These are phyloP conservation scores for Staphylotrichum tortipilum DNA, from an alignment of 495 filamentous ascomycete genomes.

Conservation along the genomic window DNA sequence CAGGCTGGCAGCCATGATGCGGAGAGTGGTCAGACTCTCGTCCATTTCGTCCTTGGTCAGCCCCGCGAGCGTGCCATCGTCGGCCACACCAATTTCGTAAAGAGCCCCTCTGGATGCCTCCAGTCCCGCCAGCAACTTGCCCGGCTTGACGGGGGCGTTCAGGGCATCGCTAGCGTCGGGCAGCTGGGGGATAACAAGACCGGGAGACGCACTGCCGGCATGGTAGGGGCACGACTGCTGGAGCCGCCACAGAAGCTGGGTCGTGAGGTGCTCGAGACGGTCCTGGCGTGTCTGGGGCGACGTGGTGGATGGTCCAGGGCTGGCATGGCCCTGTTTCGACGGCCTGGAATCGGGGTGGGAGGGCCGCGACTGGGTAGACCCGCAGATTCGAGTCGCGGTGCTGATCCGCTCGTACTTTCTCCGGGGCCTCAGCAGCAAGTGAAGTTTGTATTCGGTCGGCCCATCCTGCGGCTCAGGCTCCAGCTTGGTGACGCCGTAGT, in stretches of 20 bases:
- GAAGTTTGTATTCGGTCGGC: conserved; percentile 92
- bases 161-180: conserved; percentile 52
- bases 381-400: conserved; percentile 29
- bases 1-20: conserved; percentile 82
- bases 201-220: conserved; percentile 54
- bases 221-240: conserved; percentile 93
- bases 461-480: conserved; percentile 90
- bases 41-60: conserved; percentile 85
- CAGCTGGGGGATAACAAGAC: conserved; percentile 63
- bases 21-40: conserved; percentile 74
- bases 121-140: conserved; percentile 64
- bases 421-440: conserved; percentile 75
- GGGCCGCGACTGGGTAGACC: conserved; percentile 52
- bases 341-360: conserved; percentile 55
- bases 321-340: conserved; percentile 21
- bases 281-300: conserved; percentile 63
- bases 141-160: conserved; percentile 48
- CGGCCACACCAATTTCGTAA: conserved; percentile 93
- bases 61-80: conserved; percentile 87
- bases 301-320: conserved; percentile 22
- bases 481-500: conserved; percentile 66
- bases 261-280: conserved; percentile 81
- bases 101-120: conserved; percentile 89
- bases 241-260: conserved; percentile 87
- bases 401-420: conserved; percentile 59